Conservation (phyloP, 2,329 filamentous ascomycete species). For the Leptodontidium sp. region DNA sequence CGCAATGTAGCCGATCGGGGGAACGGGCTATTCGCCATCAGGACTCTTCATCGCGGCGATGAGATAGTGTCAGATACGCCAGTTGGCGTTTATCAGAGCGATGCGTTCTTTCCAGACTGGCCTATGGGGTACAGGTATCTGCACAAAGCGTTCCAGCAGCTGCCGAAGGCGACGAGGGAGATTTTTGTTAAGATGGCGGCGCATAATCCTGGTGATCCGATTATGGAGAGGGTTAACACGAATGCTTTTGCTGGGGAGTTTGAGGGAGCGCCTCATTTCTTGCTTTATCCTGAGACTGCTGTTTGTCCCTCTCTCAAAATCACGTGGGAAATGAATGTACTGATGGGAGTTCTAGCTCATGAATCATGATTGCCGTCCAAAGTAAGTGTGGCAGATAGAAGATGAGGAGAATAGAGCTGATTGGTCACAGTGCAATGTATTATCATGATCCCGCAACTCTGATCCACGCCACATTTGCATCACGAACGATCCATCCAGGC, state of each 20-base stretch:
- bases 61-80: constrained; percentile 39
- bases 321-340: constrained; percentile 1
- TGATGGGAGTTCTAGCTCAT: constrained; percentile 44
- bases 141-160: constrained; percentile 38
- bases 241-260: constrained; percentile 43
- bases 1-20: constrained; percentile 39
- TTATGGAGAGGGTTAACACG: constrained; percentile 45
- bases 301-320: constrained; percentile 27
- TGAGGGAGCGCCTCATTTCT: constrained; percentile 39
- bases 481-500: constrained; percentile 49
- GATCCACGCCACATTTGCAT: constrained; percentile 50
- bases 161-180: constrained; percentile 35
- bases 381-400: constrained; percentile 40
- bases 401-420: constrained; percentile 17
- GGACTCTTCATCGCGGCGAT: constrained; percentile 40
- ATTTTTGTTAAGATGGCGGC: constrained; percentile 37
- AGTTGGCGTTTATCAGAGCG: constrained; percentile 40
- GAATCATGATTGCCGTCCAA: constrained; percentile 55
- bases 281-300: constrained; percentile 44
- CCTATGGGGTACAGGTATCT: constrained; percentile 38
- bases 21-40: constrained; percentile 42
- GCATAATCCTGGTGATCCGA: constrained; percentile 36
- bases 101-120: constrained; percentile 40
- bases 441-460: constrained; percentile 50
- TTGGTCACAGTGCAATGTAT: constrained; percentile 44